Evolutionary conservation across 495 filamentous ascomycete genomes (phyloP).

Genomic region (Trichocladium uniseriatum): DNA sequence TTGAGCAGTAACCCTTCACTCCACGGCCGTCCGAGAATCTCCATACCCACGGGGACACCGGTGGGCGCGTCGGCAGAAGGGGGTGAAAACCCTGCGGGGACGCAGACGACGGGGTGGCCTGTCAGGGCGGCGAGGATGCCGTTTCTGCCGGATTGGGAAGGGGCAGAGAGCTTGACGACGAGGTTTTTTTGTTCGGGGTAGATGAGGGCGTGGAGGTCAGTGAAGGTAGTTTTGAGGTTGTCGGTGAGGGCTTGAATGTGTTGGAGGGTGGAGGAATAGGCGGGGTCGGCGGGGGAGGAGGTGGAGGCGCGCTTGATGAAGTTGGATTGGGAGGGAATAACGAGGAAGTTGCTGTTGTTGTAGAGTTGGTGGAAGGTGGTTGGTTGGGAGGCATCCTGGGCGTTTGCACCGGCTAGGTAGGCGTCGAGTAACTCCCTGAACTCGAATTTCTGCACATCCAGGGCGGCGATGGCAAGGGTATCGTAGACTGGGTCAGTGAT

Average conservation of each 20-base stretch:
- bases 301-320: conserved; percentile 41
- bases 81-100: conserved; percentile 42
- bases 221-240: conserved; percentile 41
- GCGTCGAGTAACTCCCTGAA: conserved; percentile 41
- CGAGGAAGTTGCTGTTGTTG: conserved; percentile 38
- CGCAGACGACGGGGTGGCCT: conserved; percentile 51
- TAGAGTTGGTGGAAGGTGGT: conserved; percentile 39
- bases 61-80: conserved; percentile 36
- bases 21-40: conserved; percentile 50
- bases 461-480: conserved; percentile 31
- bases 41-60: conserved; percentile 56
- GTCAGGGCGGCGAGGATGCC: conserved; percentile 57
- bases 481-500: conserved; percentile 46
- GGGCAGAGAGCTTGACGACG: conserved; percentile 47
- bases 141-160: conserved; percentile 50
- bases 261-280: conserved; percentile 34
- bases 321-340: conserved; percentile 47
- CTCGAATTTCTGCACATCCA: conserved; percentile 52
- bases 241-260: conserved; percentile 41
- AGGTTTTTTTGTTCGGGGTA: conserved; percentile 61
- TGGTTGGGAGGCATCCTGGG: conserved; percentile 25
- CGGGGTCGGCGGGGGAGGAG: conserved; percentile 37
- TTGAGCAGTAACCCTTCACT: conserved; percentile 45
- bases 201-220: conserved; percentile 46
- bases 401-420: conserved; percentile 35